Conservation (phyloP, 805 yeast species). For the Yamadazyma philogaea region DNA sequence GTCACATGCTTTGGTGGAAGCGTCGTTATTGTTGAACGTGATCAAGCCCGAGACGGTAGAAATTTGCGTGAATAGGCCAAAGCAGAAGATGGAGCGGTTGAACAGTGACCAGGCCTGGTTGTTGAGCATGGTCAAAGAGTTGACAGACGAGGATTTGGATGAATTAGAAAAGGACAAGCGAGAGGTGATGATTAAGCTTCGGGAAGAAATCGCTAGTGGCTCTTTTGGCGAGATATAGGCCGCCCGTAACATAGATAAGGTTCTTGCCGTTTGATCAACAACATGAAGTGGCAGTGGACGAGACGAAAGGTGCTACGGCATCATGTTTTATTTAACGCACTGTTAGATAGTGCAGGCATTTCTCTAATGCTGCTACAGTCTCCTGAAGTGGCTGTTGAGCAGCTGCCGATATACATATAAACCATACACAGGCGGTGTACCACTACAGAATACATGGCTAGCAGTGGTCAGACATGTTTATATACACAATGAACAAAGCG, state of each 20-base stretch:
- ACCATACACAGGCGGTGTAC: too few species aligned
- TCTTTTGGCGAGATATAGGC: slow-evolving; percentile 22
- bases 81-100: slow-evolving; percentile 27
- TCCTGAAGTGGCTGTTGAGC: too few species aligned
- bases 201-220: slow-evolving; percentile 24
- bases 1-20: slow-evolving; percentile 77
- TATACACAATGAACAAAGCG: too few species aligned
- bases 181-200: slow-evolving; percentile 19
- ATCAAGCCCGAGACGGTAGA: slow-evolving; percentile 36
- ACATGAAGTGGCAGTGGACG: too few species aligned
- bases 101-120: slow-evolving; percentile 30
- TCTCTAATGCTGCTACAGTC: neutral
- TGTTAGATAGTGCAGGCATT: neutral
- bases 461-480: too few species aligned
- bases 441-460: too few species aligned
- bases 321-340: neutral
- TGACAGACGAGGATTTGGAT: slow-evolving; percentile 29
- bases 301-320: too few species aligned
- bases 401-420: too few species aligned
- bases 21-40: slow-evolving; percentile 40
- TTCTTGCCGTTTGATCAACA: too few species aligned
- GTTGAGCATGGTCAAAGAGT: slow-evolving; percentile 25
- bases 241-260: too few species aligned
- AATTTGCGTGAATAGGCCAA: slow-evolving; percentile 33
- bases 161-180: slow-evolving; percentile 24